Conservation (phyloP, 192 early-diverging fungal species). For the Rhizophagus clarus region DNA sequence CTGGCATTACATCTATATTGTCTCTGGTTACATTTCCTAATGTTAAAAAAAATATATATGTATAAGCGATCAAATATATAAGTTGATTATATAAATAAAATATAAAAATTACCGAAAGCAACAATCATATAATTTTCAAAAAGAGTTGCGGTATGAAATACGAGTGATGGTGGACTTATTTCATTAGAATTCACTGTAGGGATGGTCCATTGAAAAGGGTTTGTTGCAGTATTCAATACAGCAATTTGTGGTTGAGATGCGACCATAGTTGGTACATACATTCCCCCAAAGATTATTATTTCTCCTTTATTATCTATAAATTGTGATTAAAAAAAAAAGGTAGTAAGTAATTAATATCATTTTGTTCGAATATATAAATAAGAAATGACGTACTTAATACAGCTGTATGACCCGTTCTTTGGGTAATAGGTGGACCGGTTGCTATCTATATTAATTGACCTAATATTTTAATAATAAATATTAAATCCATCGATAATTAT, state of each 20-base stretch:
- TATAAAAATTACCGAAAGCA: background rate
- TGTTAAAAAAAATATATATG: too few relatives aligned
- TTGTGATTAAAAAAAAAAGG: too few relatives aligned
- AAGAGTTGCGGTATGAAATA: constrained; percentile 1
- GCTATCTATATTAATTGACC: background rate
- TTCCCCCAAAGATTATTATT: constrained; percentile 2
- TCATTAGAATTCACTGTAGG: background rate
- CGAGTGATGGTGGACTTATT: background rate
- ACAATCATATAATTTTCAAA: background rate
- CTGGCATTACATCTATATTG: too few relatives aligned
- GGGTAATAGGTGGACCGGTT: background rate
- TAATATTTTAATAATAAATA: background rate
- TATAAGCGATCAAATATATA: too few relatives aligned
- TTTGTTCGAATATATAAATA: background rate
- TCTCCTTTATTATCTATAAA: background rate
- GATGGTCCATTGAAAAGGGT: background rate
- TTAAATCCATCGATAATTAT: background rate
- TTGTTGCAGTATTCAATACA: background rate
- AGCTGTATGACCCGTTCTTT: background rate
- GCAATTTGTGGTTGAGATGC: background rate
- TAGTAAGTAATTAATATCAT: background rate
- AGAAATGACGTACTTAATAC: background rate
- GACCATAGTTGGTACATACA: background rate
- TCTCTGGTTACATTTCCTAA: too few relatives aligned
- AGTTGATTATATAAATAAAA: too few relatives aligned